Evolutionary conservation across 2,329 filamentous ascomycete species (phyloP), one percentile per base, ranked within the genome.

Genomic region (Talaromyces sp.): DNA sequence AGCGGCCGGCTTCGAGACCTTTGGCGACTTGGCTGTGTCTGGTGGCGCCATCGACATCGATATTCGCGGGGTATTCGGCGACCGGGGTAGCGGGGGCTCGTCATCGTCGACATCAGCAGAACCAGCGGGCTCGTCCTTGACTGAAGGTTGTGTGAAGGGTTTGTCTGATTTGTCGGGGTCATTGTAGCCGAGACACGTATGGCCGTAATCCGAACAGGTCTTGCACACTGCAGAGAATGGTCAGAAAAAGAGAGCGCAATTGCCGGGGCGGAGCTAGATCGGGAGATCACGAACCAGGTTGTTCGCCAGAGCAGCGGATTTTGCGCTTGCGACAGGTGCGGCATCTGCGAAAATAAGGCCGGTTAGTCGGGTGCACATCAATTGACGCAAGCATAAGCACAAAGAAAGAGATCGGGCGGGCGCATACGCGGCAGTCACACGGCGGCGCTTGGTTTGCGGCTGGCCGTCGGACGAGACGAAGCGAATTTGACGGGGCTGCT

Each of bases 401-500:
- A 51, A 51, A 51, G 24, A 51, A 51, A 51, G 24, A 29, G 26
- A 66, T 3, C 43, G 21, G 43, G 58, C 11, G 57, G 26, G 50
- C 53, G 63, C 86, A 75, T 81, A 90, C 85, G 90, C 90, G 69
- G 89, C 88, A 76, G 88, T 91, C 69, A 93, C 90, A 68, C 90
- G 83, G 70, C 90, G 83, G 67, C 89, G 82, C 75, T 92, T 93
- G 27, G 88, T 88, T 63, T 90, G 89, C 54, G 90, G 90, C 65
- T 90, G 88, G 63, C 90, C 89, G 75, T 92, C 88, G 69, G 88
- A 91, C 65, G 91, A 89, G 67, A 93, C 89, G 73, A 92, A 93
- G 67, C 89, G 88, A 66, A 91, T 90, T 68, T 79, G 78, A 60
- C 75, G 69, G 19, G 67, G 69, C 68, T 54, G 70, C 68, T 58